Evolutionary conservation across 176 grass and related monocot genomes (phyloP).

Genomic region (Cenchrus americanus): DNA sequence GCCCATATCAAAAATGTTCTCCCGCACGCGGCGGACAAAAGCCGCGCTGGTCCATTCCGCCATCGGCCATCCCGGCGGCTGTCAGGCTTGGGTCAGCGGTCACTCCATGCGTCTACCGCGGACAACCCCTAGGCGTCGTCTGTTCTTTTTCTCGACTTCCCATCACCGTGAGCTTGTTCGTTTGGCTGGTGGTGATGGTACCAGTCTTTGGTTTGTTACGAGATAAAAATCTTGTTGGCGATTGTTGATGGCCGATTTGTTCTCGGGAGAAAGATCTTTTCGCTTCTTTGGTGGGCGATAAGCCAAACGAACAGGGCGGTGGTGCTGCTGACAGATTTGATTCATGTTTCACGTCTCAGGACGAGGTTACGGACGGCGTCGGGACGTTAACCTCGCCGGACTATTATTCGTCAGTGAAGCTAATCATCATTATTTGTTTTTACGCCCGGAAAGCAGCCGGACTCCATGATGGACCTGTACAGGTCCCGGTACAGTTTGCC

Average conservation of each 20-base stretch:
- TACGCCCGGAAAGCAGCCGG: background rate
- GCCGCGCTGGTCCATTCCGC: conserved; percentile 26
- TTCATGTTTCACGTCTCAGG: background rate
- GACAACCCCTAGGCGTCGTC: background rate
- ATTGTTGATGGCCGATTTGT: too few relatives aligned
- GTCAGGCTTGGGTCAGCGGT: conserved; percentile 12
- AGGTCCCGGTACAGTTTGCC: background rate
- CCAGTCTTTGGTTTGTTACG: too few relatives aligned
- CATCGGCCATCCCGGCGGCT: background rate
- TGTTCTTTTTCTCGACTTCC: background rate
- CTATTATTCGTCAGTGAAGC: background rate
- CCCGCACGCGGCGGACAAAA: conserved; percentile 20
- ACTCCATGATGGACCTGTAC: background rate
- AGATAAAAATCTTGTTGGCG: too few relatives aligned
- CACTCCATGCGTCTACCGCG: conserved; percentile 14
- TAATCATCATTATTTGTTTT: background rate
- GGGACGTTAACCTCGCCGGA: conserved; percentile 23
- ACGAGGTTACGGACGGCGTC: background rate
- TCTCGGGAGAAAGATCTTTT: too few relatives aligned
- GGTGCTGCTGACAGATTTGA: background rate
- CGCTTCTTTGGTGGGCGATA: too few relatives aligned
- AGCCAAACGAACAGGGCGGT: too few relatives aligned
- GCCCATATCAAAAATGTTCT: conserved; percentile 8
- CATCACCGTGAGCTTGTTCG: too few relatives aligned
- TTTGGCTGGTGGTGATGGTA: too few relatives aligned